Evolutionary conservation across 345 rosid genomes (phyloP).

Genomic region (Melaleuca alternifolia): DNA sequence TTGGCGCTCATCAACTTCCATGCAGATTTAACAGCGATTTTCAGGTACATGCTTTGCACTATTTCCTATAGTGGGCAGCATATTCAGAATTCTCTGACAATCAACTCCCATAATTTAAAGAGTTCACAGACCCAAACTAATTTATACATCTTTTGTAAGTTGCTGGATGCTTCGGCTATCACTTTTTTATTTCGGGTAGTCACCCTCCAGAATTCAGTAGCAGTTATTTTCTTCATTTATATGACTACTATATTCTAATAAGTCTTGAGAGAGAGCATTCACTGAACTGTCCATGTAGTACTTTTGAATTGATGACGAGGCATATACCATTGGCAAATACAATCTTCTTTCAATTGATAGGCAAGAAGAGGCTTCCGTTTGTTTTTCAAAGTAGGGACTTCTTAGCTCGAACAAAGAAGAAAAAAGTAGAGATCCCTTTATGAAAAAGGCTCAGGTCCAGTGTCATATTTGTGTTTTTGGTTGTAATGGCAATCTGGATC

Average conservation of each 20-base stretch:
- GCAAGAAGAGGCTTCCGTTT: not conserved
- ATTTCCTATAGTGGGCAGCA: not conserved
- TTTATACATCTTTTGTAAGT: not conserved
- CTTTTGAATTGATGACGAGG: not conserved
- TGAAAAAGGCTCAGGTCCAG: not conserved
- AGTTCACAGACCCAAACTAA: not conserved
- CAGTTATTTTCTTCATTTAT: not conserved
- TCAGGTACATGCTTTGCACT: conserved; percentile 26
- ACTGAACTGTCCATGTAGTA: not conserved
- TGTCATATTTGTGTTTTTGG: not conserved
- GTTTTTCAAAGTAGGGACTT: not conserved
- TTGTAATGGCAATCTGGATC: not conserved
- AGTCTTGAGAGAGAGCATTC: not conserved
- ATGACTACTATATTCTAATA: not conserved
- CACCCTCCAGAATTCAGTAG: not conserved
- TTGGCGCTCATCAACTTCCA: conserved; percentile 10
- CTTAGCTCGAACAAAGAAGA: not conserved
- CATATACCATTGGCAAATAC: not conserved
- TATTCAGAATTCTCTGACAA: not conserved
- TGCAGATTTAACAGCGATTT: conserved; percentile 18
- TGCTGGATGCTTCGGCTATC: not conserved
- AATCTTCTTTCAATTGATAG: not conserved
- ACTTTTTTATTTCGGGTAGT: not conserved
- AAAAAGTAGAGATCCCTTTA: not conserved
- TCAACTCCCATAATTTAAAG: not conserved